Evolutionary conservation across 2,329 filamentous ascomycete species (phyloP).

Genomic region (Biscogniauxia mediterranea): DNA sequence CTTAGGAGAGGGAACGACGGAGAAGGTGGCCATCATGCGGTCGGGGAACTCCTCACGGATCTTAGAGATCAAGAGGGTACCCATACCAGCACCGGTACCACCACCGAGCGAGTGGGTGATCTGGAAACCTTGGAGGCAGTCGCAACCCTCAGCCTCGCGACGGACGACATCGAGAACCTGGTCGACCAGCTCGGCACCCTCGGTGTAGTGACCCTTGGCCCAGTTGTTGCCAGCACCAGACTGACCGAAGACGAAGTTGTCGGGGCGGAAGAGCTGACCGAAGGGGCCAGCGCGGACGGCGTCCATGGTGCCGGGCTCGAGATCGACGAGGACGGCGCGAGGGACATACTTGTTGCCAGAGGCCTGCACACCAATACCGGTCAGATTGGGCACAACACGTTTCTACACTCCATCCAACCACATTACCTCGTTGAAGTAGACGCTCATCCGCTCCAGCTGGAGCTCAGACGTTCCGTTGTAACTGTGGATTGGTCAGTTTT

Average conservation of each 20-base stretch:
- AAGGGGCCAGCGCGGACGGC: slow-evolving; percentile 97
- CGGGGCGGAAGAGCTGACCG: slow-evolving; percentile 97
- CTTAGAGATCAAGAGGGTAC: slow-evolving; percentile 99
- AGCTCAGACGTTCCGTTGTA: slow-evolving; percentile 99
- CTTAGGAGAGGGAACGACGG: slow-evolving; percentile 97
- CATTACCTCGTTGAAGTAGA: slow-evolving; percentile 84
- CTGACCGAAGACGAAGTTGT: slow-evolving; percentile 99
- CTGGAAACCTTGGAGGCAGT: slow-evolving; percentile 99
- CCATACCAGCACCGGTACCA: slow-evolving; percentile 99
- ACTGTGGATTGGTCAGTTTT: slow-evolving; percentile 46
- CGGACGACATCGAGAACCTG: slow-evolving; percentile 97
- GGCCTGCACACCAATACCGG: slow-evolving; percentile 54
- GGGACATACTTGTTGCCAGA: slow-evolving; percentile 99
- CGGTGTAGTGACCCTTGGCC: slow-evolving; percentile 99
- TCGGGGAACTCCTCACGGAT: slow-evolving; percentile 99
- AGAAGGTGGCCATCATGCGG: slow-evolving; percentile 99
- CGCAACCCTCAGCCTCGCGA: slow-evolving; percentile 96
- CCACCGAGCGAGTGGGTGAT: slow-evolving; percentile 99
- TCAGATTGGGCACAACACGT: slow-evolving; percentile 8
- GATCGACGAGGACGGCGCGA: slow-evolving; percentile 97
- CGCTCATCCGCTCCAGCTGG: slow-evolving; percentile 99
- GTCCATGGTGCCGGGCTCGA: slow-evolving; percentile 99
- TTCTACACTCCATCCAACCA: neutral
- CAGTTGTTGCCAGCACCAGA: slow-evolving; percentile 99
- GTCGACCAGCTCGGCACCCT: slow-evolving; percentile 98